Evolutionary conservation across 495 filamentous ascomycete genomes (phyloP).

Genomic region (Aspergillus asperescens): DNA sequence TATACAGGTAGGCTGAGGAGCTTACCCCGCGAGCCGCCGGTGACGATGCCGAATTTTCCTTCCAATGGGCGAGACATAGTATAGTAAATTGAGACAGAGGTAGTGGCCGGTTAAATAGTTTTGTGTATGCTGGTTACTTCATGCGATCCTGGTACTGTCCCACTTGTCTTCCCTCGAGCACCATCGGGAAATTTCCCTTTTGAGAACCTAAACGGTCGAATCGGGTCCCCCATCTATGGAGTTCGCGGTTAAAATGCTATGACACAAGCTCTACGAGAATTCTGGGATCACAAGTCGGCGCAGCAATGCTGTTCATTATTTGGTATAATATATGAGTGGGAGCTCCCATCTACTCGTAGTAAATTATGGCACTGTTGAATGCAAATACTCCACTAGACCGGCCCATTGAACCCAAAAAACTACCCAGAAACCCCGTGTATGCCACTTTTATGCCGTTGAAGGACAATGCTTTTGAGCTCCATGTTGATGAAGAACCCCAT

Average conservation of each 20-base stretch:
- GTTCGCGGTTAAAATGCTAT: neutral
- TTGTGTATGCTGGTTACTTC: neutral
- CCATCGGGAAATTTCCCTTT: slow-evolving; percentile 18
- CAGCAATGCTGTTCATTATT: slow-evolving; percentile 2
- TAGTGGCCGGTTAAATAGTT: slow-evolving; percentile 10
- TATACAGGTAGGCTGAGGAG: neutral
- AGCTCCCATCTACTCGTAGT: slow-evolving; percentile 1
- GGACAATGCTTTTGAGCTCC: slow-evolving; percentile 53
- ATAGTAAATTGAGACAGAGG: slow-evolving; percentile 3
- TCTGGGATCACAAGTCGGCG: neutral
- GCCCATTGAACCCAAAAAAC: slow-evolving; percentile 34
- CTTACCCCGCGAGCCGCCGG: slow-evolving; percentile 69
- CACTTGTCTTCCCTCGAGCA: slow-evolving; percentile 3
- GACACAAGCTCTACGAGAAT: neutral
- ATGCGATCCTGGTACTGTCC: slow-evolving; percentile 1
- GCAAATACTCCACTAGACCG: slow-evolving; percentile 42
- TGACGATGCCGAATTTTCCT: slow-evolving; percentile 71
- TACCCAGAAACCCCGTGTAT: slow-evolving; percentile 35
- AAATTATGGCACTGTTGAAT: slow-evolving; percentile 41
- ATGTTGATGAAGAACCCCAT: slow-evolving; percentile 43
- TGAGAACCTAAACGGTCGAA: slow-evolving; percentile 2
- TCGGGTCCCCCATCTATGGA: neutral
- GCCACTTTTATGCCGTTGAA: slow-evolving; percentile 59
- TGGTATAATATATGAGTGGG: neutral
- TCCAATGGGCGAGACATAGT: slow-evolving; percentile 39